These are phyloP conservation scores for Tilletia walkeri DNA, from an alignment of 1,284 basidiomycete species.

Conservation along the genomic window DNA sequence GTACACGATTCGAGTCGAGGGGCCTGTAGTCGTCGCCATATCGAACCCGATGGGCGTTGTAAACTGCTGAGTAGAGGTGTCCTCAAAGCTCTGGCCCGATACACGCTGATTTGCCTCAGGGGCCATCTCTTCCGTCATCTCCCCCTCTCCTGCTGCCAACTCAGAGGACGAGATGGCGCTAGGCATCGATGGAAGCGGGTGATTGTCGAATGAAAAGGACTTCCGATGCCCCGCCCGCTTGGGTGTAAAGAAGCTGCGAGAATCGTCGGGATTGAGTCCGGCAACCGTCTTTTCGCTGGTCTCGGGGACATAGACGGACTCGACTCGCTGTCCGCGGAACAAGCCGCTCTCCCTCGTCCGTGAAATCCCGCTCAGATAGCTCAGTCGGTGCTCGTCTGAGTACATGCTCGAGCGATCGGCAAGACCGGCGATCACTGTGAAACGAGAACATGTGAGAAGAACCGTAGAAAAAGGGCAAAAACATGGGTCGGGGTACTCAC, in stretches of 20 bases:
- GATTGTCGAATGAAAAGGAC: conserved; percentile 26
- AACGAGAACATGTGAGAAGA: background rate
- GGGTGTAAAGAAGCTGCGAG: conserved; percentile 35
- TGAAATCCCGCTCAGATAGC: background rate
- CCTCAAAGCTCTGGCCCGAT: background rate
- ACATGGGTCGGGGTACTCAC: background rate
- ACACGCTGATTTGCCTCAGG: background rate
- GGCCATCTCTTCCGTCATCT: background rate
- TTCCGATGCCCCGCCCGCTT: conserved; percentile 26
- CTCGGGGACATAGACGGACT: conserved; percentile 2
- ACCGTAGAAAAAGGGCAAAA: background rate
- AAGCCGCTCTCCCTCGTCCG: background rate
- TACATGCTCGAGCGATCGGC: conserved; percentile 39
- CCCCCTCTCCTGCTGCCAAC: background rate
- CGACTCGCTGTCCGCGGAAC: conserved; percentile 1
- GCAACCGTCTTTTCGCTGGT: conserved; percentile 25
- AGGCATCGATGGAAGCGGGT: conserved; percentile 22
- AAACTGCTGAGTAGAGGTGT: background rate
- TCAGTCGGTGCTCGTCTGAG: conserved; percentile 28
- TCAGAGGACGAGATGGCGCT: background rate
- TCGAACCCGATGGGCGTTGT: conserved; percentile 23
- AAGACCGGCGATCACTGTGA: conserved; percentile 39
- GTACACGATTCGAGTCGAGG: conserved; percentile 43
- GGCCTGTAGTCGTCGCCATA: conserved; percentile 26
- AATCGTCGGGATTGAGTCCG: conserved; percentile 36